Base-by-base conservation (phyloP, 768 basidiomycete genomes). In the Leccinellum luteum region DNA sequence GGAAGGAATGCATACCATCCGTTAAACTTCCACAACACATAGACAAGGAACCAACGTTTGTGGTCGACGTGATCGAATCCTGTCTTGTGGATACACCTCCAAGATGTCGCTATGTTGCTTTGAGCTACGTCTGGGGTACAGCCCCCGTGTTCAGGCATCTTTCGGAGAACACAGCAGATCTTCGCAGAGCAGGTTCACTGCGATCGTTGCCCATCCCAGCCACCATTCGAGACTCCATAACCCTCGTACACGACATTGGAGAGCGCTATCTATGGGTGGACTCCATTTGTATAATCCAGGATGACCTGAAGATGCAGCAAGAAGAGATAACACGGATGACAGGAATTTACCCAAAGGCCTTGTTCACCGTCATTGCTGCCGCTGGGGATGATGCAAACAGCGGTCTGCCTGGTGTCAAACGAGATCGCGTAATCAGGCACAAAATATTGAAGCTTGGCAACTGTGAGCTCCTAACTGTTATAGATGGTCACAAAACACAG, bases 251-350 rank as follows among this genome's bases (percentile, higher is more conserved):
- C 8, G 48, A 41, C 25, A 66, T 72, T 10, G 60, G 66, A 27
- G 59, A 65, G 48, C 62, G 61, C 17, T 71, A 69, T 34, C 34
- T 69, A n/a, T 69, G 69, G 67, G 61, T 71, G 3, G 69, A 69
- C 25, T 58, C 67, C 2, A n/a, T 69, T 0, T 69, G 67, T 21
- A 71, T 69, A 48, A 55, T 58, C 34, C 67, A 67, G 45, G 35
- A 69, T 14, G 54, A 68, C 7, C 23, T 28, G n/a, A 38, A 44
- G 51, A 66, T 66, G 59, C 52, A 60, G 17, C 51, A 60, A 15
- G 19, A 50, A 6, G 69, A 68, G n/a, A n/a, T n/a, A n/a, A n/a
- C n/a, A n/a, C n/a, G n/a, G n/a, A n/a, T n/a, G n/a, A n/a, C n/a
- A n/a, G n/a, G n/a, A n/a, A n/a, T n/a, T n/a, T n/a, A n/a, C n/a